Evolutionary conservation across 2,329 filamentous ascomycete species (phyloP), one percentile per base, ranked within the genome.

Genomic region (Trichophyton verrucosum): DNA sequence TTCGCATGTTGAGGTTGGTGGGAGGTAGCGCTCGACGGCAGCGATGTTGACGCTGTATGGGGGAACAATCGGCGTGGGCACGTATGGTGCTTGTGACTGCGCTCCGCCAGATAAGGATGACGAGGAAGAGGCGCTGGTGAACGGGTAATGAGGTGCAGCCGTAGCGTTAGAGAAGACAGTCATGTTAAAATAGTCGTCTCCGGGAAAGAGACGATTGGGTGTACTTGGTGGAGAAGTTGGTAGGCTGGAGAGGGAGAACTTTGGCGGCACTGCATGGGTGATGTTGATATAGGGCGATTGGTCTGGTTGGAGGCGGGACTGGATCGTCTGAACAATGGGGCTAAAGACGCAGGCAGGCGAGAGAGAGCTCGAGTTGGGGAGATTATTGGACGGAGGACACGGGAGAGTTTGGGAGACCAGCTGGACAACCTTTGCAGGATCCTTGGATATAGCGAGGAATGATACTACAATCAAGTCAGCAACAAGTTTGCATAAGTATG

Each of bases 21-120:
- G 84, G n/a, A 86, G 82, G 69, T 84, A 86, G 42, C 84, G 80
- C 71, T 86, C 84, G 3, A 86, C 76, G 11, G 86, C 76, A 1
- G 82, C 81, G 46, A 86, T 74, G 60, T 85, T 78, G 63, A 86
- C 81, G 57, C 80, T 82, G 17, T 77, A 78, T 0, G 83, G 83
- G 4, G 82, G 80, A 0, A 85, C 83, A 49, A 85, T 78, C 1
- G 82, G 82, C 15, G 49, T 55, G 9, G 82, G 82, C 11, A 78
- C 80, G 49, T 79, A 76, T 64, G 46, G 69, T 59, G n/a, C 69
- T 68, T 13, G 66, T 63, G 59, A 9, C n/a, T 15, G 22, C 20
- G 49, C 15, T n/a, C 11, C 40, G n/a, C 20, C 5, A 36, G n/a
- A 20, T 22, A 38, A 6, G 33, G 33, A 8, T 47, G 49, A 17